Base-by-base conservation (phyloP, 306 rosid species). In the Geum urbanum region DNA sequence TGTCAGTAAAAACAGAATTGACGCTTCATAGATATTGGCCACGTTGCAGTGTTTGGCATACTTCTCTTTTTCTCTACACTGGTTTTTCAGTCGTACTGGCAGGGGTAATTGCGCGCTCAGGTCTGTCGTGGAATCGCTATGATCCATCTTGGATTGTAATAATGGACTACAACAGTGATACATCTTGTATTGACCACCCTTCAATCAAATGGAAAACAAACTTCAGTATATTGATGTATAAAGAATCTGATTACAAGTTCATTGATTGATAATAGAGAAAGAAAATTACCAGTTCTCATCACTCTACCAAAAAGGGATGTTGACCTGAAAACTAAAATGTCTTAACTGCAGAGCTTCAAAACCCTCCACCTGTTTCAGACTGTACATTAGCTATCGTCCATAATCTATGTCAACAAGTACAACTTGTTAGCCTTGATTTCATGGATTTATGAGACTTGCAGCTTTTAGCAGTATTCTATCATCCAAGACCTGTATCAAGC, bases 401-500 rank as follows among this genome's bases (percentile, higher is more conserved):
- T 49, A n/a, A 49, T 14, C 8, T 15, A 49, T 5, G 53, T 49
- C 6, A 49, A 15, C 19, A 49, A 49, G 18, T 49, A 14, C 4
- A 15, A 49, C 16, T 15, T 49, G 18, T 49, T 49, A n/a, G 1
- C 19, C 15, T 14, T 49, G 5, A 49, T 15, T 49, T 19, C 19
- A 54, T 18, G 37, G 14, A 55, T 22, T 19, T 15, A 20, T 43
- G 46, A 43, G 8, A 4, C 46, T 8, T 43, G 46, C 46, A 43
- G 46, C 46, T 43, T 43, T 14, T 22, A 55, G 7, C 16, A 10
- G 60, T 20, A 7, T 55, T 54, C 59, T 22, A 35, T 10, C 14
- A 55, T 55, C 60, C 60, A 22, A 55, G 15, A 55, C 60, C 60
- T 55, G 60, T 20, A 55, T 55, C 37, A 55, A 22, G 14, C 15